Evolutionary conservation across 192 early-diverging fungal species (phyloP).

Genomic region (Pilobolus umbonatus): DNA sequence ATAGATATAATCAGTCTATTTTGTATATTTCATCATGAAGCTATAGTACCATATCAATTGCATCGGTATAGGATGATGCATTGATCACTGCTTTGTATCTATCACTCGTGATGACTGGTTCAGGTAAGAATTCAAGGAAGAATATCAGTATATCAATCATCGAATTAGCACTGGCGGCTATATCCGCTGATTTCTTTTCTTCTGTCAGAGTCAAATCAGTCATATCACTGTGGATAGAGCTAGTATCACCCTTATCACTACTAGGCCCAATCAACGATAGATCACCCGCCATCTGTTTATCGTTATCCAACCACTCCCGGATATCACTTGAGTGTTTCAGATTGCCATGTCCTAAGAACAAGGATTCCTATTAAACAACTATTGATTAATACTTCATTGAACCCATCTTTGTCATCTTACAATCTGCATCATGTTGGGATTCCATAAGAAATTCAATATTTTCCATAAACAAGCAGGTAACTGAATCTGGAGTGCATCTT

Average conservation of each 20-base stretch:
- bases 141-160: slow-evolving; percentile 65
- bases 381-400: slow-evolving; percentile 16
- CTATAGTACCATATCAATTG: slow-evolving; percentile 31
- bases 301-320: slow-evolving; percentile 77
- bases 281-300: slow-evolving; percentile 57
- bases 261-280: slow-evolving; percentile 27
- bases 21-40: too few relatives aligned
- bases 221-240: not conserved
- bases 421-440: slow-evolving; percentile 52
- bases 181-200: slow-evolving; percentile 6
- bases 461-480: slow-evolving; percentile 46
- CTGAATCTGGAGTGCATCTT: slow-evolving; percentile 8
- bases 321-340: slow-evolving; percentile 57
- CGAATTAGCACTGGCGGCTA: slow-evolving; percentile 61
- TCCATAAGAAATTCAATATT: slow-evolving; percentile 67
- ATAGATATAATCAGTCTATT: too few relatives aligned
- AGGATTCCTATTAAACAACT: slow-evolving; percentile 46
- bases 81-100: slow-evolving; percentile 61
- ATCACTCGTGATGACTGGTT: slow-evolving; percentile 65
- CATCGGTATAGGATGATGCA: slow-evolving; percentile 44
- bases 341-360: slow-evolving; percentile 66
- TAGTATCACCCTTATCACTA: not conserved
- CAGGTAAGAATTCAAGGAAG: slow-evolving; percentile 66
- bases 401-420: slow-evolving; percentile 33
- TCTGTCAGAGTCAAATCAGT: not conserved